A percentile compares a stretch with the other conserved stretches of the same genome.
Evolutionary conservation across 192 early-diverging fungal genomes (phyloP).

Genomic region (Gryganskiella cystojenkinii): DNA sequence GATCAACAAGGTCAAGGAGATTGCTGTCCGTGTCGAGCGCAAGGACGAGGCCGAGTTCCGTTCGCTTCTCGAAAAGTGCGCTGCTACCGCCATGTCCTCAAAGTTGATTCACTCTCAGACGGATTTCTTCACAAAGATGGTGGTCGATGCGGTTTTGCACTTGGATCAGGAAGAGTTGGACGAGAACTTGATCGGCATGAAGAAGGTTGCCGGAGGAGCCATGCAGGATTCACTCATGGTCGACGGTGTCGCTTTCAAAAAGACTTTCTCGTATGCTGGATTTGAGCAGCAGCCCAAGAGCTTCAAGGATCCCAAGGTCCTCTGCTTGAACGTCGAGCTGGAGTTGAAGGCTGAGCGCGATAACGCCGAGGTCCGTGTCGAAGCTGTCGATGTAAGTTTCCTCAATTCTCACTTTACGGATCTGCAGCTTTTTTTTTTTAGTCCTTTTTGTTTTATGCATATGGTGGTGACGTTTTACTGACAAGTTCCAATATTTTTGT

Average conservation of each 20-base stretch:
- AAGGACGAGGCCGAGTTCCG: conserved; percentile 88
- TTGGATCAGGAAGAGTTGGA: conserved; percentile 97
- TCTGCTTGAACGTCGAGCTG: conserved; percentile 96
- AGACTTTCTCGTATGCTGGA: conserved; percentile 99
- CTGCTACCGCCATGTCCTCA: conserved; percentile 96
- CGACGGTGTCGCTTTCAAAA: conserved; percentile 99
- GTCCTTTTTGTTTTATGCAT: too few relatives aligned
- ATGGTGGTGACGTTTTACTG: too few relatives aligned
- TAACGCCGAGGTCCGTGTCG: conserved; percentile 98
- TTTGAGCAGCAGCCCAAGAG: conserved; percentile 99
- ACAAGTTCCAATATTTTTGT: too few relatives aligned
- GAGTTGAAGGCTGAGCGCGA: conserved; percentile 99
- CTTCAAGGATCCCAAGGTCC: conserved; percentile 90
- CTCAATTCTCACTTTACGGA: too few relatives aligned
- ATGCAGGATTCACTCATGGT: conserved; percentile 97
- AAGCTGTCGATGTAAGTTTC: conserved; percentile 74
- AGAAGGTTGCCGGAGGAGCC: conserved; percentile 97
- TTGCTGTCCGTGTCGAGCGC: conserved; percentile 88
- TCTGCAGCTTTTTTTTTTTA: too few relatives aligned
- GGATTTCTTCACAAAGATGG: conserved; percentile 98
- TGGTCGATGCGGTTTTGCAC: conserved; percentile 96
- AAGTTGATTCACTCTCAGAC: conserved; percentile 97
- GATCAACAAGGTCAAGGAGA: conserved; percentile 92
- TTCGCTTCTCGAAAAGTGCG: conserved; percentile 92
- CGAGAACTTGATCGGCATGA: conserved; percentile 98